Evolutionary conservation across 2,329 filamentous ascomycete genomes (phyloP).

Genomic region (Chalara sp.): DNA sequence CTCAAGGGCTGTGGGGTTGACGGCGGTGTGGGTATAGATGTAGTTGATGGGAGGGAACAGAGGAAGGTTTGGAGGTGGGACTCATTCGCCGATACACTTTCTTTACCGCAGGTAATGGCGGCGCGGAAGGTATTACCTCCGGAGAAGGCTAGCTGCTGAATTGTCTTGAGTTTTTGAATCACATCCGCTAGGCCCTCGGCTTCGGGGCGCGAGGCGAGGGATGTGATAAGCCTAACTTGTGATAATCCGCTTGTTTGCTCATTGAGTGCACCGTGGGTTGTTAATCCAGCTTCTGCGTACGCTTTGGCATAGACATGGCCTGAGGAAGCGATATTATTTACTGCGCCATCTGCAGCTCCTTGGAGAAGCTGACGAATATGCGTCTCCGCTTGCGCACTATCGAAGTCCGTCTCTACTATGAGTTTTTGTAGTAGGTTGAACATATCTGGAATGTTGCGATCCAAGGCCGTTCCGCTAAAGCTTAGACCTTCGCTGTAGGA

Average conservation of each 20-base stretch:
- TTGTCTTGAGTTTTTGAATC: constrained; percentile 75
- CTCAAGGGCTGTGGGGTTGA: constrained; percentile 22
- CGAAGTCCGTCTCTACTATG: constrained; percentile 83
- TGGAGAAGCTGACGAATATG: constrained; percentile 84
- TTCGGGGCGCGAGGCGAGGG: constrained; percentile 65
- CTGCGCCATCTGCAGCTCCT: constrained; percentile 77
- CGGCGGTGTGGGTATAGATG: constrained; percentile 24
- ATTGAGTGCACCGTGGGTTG: constrained; percentile 61
- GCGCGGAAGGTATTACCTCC: constrained; percentile 63
- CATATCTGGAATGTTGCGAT: constrained; percentile 87
- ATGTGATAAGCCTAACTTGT: constrained; percentile 78
- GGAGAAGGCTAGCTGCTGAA: constrained; percentile 72
- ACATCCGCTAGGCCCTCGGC: constrained; percentile 67
- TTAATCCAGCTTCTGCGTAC: constrained; percentile 75
- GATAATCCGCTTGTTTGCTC: constrained; percentile 89
- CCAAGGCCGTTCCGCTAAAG: constrained; percentile 80
- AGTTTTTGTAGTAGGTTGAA: constrained; percentile 76
- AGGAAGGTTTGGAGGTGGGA: constrained; percentile 67
- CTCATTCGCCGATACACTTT: constrained; percentile 65
- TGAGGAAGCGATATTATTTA: constrained; percentile 85
- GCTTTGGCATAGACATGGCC: constrained; percentile 83
- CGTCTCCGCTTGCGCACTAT: constrained; percentile 69
- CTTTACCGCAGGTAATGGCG: constrained; percentile 78
- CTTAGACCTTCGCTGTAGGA: constrained; percentile 73
- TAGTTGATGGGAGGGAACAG: constrained; percentile 45